phyloP scores from a whole-genome alignment of 208 protist genomes.

The Leishmania amazonensis region DNA sequence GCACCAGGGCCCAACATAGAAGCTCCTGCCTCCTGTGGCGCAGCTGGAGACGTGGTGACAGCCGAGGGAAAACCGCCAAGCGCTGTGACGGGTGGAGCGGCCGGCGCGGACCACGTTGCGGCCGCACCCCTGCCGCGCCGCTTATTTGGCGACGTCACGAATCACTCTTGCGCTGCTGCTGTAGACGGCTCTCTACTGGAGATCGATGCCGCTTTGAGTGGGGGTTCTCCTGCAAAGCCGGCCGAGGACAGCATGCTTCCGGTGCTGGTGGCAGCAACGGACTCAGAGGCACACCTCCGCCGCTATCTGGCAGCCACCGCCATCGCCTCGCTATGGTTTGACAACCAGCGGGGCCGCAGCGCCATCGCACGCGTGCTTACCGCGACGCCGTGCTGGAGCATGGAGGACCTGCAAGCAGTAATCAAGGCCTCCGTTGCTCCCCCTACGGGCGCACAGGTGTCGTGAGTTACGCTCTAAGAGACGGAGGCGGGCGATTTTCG shows the following conservation, averaged over 20 bases:
- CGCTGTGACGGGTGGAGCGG: background rate
- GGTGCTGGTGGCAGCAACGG: background rate
- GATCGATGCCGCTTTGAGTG: constrained; percentile 1
- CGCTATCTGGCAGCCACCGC: constrained; percentile 30
- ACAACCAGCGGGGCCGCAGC: constrained; percentile 30
- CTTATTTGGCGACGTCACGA: constrained; percentile 21
- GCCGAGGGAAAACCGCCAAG: background rate
- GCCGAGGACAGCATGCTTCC: background rate
- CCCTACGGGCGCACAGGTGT: background rate
- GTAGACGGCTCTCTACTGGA: constrained; percentile 12
- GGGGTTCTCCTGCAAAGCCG: background rate
- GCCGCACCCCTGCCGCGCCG: background rate
- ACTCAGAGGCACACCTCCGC: constrained; percentile 17
- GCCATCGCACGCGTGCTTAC: constrained; percentile 15
- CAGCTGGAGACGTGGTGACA: background rate
- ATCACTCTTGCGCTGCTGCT: background rate
- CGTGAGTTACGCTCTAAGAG: background rate
- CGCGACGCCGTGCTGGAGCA: constrained; percentile 1
- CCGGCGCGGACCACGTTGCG: background rate
- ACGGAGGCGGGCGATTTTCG: background rate
- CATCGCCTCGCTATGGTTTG: constrained; percentile 26
- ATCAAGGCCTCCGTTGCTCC: background rate
- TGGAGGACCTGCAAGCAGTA: constrained; percentile 16
- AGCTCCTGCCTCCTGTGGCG: background rate
- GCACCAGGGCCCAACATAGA: background rate